These are phyloP conservation scores for Lentinus brumalis DNA, from an alignment of 768 basidiomycete species.

Conservation along the genomic window DNA sequence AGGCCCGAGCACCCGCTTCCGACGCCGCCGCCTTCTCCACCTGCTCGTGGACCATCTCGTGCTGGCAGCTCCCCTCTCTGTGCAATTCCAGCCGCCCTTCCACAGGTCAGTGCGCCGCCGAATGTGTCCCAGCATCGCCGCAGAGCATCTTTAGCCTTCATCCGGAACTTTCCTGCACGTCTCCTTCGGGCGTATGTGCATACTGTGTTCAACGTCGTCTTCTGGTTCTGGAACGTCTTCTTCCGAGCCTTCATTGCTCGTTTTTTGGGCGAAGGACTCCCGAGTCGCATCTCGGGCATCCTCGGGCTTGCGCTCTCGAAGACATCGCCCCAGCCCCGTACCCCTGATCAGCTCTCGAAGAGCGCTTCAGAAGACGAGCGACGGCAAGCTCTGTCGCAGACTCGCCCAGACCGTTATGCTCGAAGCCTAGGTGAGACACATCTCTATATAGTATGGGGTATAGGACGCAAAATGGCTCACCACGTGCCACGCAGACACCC, in stretches of 20 bases:
- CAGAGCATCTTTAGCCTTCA: conserved; percentile 3
- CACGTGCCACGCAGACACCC: too few species aligned
- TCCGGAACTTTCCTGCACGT: conserved; percentile 10
- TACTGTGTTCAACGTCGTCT: conserved; percentile 14
- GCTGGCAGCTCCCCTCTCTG: too few species aligned
- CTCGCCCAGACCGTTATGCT: too few species aligned
- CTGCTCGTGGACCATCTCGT: not conserved
- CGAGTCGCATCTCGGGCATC: conserved; percentile 8
- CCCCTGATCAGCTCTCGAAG: not conserved
- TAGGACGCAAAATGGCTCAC: too few species aligned
- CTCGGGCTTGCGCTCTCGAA: conserved; percentile 8
- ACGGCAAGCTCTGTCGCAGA: too few species aligned
- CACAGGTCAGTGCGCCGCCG: too few species aligned
- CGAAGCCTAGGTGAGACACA: too few species aligned
- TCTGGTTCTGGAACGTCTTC: conserved; percentile 19
- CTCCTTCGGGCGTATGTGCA: conserved; percentile 15
- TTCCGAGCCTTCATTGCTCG: conserved; percentile 4
- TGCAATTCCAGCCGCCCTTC: too few species aligned
- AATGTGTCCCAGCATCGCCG: not conserved
- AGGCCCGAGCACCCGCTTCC: conserved; percentile 15
- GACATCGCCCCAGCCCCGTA: conserved; percentile 2
- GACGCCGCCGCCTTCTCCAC: conserved; percentile 29
- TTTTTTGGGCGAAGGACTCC: conserved; percentile 4
- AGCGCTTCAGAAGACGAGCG: too few species aligned
- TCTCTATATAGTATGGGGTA: too few species aligned